Evolutionary conservation across 352 stramenopile species (phyloP), one percentile per base, ranked within the genome.

Genomic region (Pythium angustatum): DNA sequence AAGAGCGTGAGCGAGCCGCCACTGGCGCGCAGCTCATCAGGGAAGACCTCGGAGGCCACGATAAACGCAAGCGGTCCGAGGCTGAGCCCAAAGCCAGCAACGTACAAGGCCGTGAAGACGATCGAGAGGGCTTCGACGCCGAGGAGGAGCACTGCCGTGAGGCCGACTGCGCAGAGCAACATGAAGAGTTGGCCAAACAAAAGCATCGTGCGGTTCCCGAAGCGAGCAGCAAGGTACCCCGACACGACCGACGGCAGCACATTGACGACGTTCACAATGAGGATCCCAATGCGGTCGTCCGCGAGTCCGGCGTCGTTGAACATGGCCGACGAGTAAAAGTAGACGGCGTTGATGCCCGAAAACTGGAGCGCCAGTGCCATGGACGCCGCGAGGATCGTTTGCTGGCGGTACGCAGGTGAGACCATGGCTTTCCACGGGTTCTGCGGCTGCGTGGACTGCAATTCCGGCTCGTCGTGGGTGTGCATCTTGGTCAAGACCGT

Each of bases 291-390:
- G 36, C 83, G 83, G 41, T 71, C 68, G 51, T 90, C 83, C 0
- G 64, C 51, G 40, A 91, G 75, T 7, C 82, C 82, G 9, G 80
- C 79, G 30, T 80, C 63, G 27, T 75, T 81, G 55, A 90, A 91
- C 19, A 90, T 69, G 9, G 64, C 64, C 19, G 77, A 87, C 26
- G 83, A 90, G 63, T 91, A 91, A 55, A 87, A 82, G 62, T 88
- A 90, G 12, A 90, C 76, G 33, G 77, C 83, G 51, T 87, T 91
- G 70, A 91, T 75, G 28, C 79, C 82, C 1, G 76, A 83, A 40
- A 91, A 73, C 49, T 89, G 81, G 53, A 86, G 76, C 0, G 73
- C 62, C 12, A 66, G 60, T 5, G 71, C 69, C 30, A 89, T 62
- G 5, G 68, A 74, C 44, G 85, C 76, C 0, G 78, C 78, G 15